These are phyloP conservation scores for Fibroporia radiculosa DNA, from an alignment of 768 basidiomycete species.

Conservation along the genomic window DNA sequence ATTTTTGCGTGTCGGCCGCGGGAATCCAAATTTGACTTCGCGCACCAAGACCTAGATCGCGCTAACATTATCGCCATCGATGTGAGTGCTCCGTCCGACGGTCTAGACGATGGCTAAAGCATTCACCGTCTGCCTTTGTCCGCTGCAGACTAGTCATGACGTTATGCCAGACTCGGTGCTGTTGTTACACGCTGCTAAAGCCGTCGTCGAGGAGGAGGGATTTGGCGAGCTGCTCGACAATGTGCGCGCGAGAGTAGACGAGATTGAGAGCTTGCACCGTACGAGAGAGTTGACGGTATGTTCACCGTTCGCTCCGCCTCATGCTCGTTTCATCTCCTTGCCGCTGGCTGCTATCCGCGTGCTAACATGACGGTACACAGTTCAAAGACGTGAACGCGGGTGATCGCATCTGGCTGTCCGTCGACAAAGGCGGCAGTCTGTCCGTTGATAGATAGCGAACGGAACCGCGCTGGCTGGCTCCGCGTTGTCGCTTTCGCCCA, in stretches of 20 bases:
- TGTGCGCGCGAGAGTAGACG: slow-evolving; percentile 72
- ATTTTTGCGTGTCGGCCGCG: slow-evolving; percentile 1
- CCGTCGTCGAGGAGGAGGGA: slow-evolving; percentile 64
- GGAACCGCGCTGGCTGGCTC: no score
- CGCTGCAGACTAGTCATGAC: slow-evolving; percentile 53
- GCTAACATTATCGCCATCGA: slow-evolving; percentile 75
- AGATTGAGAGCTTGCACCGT: slow-evolving; percentile 79
- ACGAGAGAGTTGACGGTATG: slow-evolving; percentile 67
- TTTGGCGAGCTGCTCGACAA: slow-evolving; percentile 73
- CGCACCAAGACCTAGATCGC: slow-evolving; percentile 48
- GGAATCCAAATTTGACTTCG: slow-evolving; percentile 2
- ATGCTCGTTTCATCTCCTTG: background rate
- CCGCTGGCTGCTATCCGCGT: no score
- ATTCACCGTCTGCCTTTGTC: slow-evolving; percentile 9
- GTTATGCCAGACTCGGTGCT: slow-evolving; percentile 78
- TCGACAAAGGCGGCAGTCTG: slow-evolving; percentile 36
- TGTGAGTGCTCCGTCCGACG: slow-evolving; percentile 30
- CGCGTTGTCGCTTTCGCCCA: background rate
- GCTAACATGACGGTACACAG: slow-evolving; percentile 14
- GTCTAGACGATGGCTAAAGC: background rate
- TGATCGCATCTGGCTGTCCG: slow-evolving; percentile 37
- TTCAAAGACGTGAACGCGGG: slow-evolving; percentile 34
- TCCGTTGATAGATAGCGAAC: background rate
- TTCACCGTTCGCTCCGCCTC: background rate
- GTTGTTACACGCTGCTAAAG: slow-evolving; percentile 62